Evolutionary conservation across 2,329 filamentous ascomycete genomes (phyloP), one percentile per base, ranked within the genome.

Genomic region (Rhynchosporium secalis): DNA sequence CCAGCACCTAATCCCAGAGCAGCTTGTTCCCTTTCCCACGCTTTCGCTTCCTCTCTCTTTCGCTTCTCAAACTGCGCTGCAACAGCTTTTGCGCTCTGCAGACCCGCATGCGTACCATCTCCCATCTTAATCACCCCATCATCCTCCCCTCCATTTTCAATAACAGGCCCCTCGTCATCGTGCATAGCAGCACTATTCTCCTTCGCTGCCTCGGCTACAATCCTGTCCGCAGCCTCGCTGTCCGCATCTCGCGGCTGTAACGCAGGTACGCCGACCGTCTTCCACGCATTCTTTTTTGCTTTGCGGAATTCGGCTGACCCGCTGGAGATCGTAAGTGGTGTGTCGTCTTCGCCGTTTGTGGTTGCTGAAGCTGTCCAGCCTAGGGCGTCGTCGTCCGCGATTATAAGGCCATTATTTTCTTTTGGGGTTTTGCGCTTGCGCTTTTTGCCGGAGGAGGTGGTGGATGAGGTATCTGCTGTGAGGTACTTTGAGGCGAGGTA

Each of bases 401-500:
- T 87, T 56, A 87, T 79, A 33, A 89, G 81, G 52, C 86, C 84
- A 33, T 79, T 77, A 51, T 71, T 69, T 56, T 75, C 65, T 57
- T 75, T 71, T 33, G 73, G 72, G 36, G 81, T 76, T 74, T 87
- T 88, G 71, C 83, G 81, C 77, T 88, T 89, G 65, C 84, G 81
- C 73, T 88, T 88, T 72, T 88, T 88, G 55, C 84, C 85, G 5
- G 80, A 76, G 65, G 86, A 82, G 46, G 82, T 79, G 28, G 73
- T 69, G 8, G 83, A 79, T 29, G 74, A 71, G 9, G 73, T 76
- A 68, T 89, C 86, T 46, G 87, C 86, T 1, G 83, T 90, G 56
- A 99, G 87, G 75, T 99, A 99, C 76, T 92, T 95, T 66, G 91
- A 89, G 43, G 94, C 93, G 41, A 99, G 85, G 73, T 98, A 99